Evolutionary conservation across 2,329 filamentous ascomycete species (phyloP).

Genomic region (Ilyonectria destructans): DNA sequence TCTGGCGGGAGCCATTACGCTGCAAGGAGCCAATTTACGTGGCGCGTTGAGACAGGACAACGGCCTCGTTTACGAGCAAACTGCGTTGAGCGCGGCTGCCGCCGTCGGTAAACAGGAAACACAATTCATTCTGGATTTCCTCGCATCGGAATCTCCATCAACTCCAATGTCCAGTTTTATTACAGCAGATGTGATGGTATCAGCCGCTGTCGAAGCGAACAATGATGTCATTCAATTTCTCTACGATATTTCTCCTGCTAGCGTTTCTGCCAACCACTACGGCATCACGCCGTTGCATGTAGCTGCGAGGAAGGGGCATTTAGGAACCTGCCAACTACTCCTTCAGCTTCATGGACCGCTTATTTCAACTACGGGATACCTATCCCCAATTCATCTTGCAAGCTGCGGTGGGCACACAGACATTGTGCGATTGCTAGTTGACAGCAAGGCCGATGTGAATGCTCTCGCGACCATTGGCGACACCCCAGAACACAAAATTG

Average conservation of each 20-base stretch:
- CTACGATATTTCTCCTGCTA: not conserved
- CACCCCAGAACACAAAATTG: not conserved
- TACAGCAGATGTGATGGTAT: constrained; percentile 10
- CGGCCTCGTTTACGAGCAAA: not conserved
- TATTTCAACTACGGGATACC: not conserved
- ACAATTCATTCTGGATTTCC: constrained; percentile 1
- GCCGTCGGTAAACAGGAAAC: not conserved
- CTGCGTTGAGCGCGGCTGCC: constrained; percentile 13
- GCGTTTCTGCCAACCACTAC: not conserved
- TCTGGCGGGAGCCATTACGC: not conserved
- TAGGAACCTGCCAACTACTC: constrained; percentile 1
- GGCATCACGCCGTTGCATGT: constrained; percentile 19
- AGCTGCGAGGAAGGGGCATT: constrained; percentile 10
- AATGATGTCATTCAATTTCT: constrained; percentile 11
- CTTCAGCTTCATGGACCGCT: not conserved
- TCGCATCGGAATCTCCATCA: not conserved
- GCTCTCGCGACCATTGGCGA: not conserved
- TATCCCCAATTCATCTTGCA: constrained; percentile 5
- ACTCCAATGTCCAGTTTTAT: not conserved
- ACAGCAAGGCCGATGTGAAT: constrained; percentile 3
- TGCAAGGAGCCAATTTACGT: constrained; percentile 2
- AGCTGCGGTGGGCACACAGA: not conserved
- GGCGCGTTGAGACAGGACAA: not conserved
- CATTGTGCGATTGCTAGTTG: constrained; percentile 10
- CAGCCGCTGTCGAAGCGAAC: not conserved